Conservation (phyloP, 2,329 filamentous ascomycete species). For the Nemania bipapillata region DNA sequence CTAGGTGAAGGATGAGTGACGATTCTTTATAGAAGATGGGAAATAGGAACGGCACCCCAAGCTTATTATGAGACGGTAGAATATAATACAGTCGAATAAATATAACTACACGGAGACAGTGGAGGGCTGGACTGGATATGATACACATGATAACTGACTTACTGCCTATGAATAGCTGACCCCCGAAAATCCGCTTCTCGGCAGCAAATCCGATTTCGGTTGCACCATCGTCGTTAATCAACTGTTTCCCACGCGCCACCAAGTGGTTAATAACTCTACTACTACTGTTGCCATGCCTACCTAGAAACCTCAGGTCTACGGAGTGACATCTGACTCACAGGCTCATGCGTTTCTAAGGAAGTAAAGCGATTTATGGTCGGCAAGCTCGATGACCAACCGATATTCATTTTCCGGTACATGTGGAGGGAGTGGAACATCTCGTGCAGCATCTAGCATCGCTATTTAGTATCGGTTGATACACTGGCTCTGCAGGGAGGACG, state of each 20-base stretch:
- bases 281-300: background rate
- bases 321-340: slow-evolving; percentile 17
- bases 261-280: background rate
- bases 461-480: background rate
- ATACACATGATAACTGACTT: slow-evolving; percentile 19
- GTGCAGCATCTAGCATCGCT: slow-evolving; percentile 16
- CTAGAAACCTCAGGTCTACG: background rate
- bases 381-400: background rate
- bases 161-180: background rate
- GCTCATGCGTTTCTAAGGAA: background rate
- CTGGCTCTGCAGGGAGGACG: background rate
- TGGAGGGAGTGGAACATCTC: slow-evolving; percentile 23
- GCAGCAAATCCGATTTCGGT: slow-evolving; percentile 21
- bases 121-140: background rate
- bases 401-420: background rate
- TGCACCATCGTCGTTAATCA: background rate
- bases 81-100: background rate
- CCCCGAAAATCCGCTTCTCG: slow-evolving; percentile 27
- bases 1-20: slow-evolving; percentile 12
- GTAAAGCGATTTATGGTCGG: background rate
- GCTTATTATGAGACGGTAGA: background rate
- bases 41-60: too few species aligned
- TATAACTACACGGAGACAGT: too few species aligned
- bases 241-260: background rate
- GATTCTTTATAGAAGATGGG: background rate